Percentiles rank a stretch among this genome's conserved stretches.
Conservation (phyloP, 257 asterid genomes). For the Nicotiana tomentosiformis region DNA sequence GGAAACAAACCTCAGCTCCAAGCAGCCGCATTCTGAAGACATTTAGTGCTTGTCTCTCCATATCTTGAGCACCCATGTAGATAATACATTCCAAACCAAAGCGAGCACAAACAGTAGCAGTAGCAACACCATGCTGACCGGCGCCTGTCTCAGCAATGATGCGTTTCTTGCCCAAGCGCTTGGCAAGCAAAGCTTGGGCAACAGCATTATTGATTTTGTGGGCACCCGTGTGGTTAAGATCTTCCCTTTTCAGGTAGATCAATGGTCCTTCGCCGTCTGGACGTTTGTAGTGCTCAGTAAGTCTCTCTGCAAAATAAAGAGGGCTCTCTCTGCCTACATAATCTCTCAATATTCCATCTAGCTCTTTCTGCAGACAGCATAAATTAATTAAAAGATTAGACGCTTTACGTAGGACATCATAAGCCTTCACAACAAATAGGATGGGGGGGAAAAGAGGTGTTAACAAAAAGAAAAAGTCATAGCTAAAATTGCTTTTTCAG, state of each 20-base stretch:
- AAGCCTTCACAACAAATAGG: background rate
- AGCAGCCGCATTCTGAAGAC: slow-evolving; percentile 92
- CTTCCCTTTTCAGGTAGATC: slow-evolving; percentile 85
- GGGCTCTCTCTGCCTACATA: slow-evolving; percentile 98
- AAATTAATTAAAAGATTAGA: background rate
- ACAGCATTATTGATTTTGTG: slow-evolving; percentile 94
- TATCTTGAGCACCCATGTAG: slow-evolving; percentile 98
- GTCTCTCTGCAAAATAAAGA: slow-evolving; percentile 85
- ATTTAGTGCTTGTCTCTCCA: slow-evolving; percentile 94
- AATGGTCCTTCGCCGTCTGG: slow-evolving; percentile 78
- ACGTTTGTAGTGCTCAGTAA: slow-evolving; percentile 71
- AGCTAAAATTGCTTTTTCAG: background rate
- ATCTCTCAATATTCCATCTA: slow-evolving; percentile 71
- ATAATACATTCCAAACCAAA: slow-evolving; percentile 75
- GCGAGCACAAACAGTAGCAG: slow-evolving; percentile 96
- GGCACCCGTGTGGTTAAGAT: slow-evolving; percentile 95
- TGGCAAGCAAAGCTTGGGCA: slow-evolving; percentile 89
- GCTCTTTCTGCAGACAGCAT: slow-evolving; percentile 53
- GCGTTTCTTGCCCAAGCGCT: slow-evolving; percentile 82
- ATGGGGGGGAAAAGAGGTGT: background rate
- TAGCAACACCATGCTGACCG: slow-evolving; percentile 98
- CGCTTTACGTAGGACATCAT: background rate
- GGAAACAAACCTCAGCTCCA: slow-evolving; percentile 85
- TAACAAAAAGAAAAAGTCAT: background rate
- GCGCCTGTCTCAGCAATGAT: slow-evolving; percentile 98